These are phyloP conservation scores for Eucalyptus paniculata DNA, from an alignment of 345 rosid species.

Conservation along the genomic window DNA sequence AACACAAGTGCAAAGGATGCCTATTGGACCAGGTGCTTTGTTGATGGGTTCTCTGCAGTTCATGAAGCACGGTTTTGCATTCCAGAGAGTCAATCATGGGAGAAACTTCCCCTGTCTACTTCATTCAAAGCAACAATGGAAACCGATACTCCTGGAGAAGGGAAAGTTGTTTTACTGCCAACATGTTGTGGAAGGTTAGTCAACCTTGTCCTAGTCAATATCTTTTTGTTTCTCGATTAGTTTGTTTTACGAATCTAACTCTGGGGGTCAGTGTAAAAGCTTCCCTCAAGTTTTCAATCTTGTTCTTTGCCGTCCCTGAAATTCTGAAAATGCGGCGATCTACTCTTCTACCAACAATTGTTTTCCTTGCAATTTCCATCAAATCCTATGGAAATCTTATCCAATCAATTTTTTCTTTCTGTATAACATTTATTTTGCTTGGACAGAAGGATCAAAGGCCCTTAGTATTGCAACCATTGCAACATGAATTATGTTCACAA, in stretches of 20 bases:
- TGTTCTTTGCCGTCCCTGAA: not conserved
- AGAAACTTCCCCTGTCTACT: conserved; percentile 51
- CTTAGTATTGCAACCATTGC: not conserved
- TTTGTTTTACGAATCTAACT: not conserved
- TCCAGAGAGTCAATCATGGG: conserved; percentile 75
- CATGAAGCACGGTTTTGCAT: conserved; percentile 59
- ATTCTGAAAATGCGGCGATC: not conserved
- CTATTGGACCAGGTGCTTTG: conserved; percentile 63
- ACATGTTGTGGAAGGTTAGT: conserved; percentile 78
- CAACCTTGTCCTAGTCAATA: not conserved
- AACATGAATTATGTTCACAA: not conserved
- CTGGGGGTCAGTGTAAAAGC: not conserved
- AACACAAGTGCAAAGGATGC: conserved; percentile 13
- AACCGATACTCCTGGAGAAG: conserved; percentile 16
- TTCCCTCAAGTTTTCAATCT: not conserved
- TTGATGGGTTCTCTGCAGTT: conserved; percentile 34
- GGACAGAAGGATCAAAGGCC: not conserved
- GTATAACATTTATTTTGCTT: not conserved
- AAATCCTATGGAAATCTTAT: not conserved
- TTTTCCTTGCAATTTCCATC: not conserved
- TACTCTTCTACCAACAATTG: not conserved
- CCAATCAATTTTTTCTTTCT: not conserved
- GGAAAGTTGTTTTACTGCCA: conserved; percentile 43
- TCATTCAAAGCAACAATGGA: conserved; percentile 27
- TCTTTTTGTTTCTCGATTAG: not conserved